Evolutionary conservation across 805 yeast genomes (phyloP).

Genomic region (Myxozyma sirexii): DNA sequence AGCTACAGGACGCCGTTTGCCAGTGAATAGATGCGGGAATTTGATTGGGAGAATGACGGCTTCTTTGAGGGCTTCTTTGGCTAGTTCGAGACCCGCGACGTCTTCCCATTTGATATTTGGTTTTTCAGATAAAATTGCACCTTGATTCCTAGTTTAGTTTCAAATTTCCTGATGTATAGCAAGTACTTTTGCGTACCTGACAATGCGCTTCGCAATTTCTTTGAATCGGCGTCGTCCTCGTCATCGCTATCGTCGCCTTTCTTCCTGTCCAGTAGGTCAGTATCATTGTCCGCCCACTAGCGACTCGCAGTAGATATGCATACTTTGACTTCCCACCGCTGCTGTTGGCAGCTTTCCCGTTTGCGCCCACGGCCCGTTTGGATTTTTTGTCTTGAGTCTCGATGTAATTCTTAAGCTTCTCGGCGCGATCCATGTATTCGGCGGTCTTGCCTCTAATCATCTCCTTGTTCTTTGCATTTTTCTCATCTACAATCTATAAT

Average conservation of each 20-base stretch:
- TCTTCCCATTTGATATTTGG: slow-evolving; percentile 95
- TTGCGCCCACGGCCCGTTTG: slow-evolving; percentile 32
- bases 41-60: slow-evolving; percentile 95
- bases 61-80: slow-evolving; percentile 95
- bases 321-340: slow-evolving; percentile 30
- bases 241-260: slow-evolving; percentile 51
- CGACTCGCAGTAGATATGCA: not conserved
- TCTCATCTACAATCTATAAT: slow-evolving; percentile 61
- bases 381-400: slow-evolving; percentile 57
- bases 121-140: slow-evolving; percentile 82
- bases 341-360: slow-evolving; percentile 29
- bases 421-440: slow-evolving; percentile 91
- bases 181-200: slow-evolving; percentile 52
- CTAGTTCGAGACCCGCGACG: slow-evolving; percentile 92
- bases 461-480: slow-evolving; percentile 85
- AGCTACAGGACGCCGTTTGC: slow-evolving; percentile 88
- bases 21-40: slow-evolving; percentile 93
- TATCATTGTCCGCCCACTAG: too few relatives aligned
- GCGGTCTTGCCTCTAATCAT: slow-evolving; percentile 84
- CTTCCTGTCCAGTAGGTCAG: slow-evolving; percentile 32
- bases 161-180: not conserved
- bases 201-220: slow-evolving; percentile 85
- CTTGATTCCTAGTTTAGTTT: not conserved
- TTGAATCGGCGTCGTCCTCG: slow-evolving; percentile 78
- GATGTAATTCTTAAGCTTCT: slow-evolving; percentile 85